Evolutionary conservation across 2,329 filamentous ascomycete species (phyloP), one percentile per base, ranked within the genome.

Genomic region (Fusarium sp.): DNA sequence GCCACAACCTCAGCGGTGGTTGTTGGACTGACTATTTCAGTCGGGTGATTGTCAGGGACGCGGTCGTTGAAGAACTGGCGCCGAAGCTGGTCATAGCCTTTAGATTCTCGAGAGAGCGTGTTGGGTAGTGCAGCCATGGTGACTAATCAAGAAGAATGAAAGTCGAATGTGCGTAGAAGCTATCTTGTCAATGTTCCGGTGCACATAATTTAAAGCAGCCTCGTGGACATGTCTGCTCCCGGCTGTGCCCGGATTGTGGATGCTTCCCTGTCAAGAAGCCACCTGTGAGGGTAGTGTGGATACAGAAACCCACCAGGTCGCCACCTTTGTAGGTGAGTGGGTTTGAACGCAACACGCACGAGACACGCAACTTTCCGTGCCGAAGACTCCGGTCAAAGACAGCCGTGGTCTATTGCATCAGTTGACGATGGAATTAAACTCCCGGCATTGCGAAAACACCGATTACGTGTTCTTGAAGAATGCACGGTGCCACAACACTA

Each of bases 1-100:
- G 39, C 40, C n/a, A 57, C 41, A 3, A 61, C 61, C 31, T 64
- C 56, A 12, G 41, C 41, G 7, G 61, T 50, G 11, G 61, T 60
- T 11, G 50, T 52, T 3, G 47, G 47, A 4, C 60, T 48, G 28
- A 46, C 55, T n/a, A 64, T 64, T 36, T 64, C 61, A 7, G 43
- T 37, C 18, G 61, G 61, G 9, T 48, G 50, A 34, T 34, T 44
- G 28, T 55, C 52, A n/a, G 52, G 52, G 40, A 55, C 40, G 23
- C 51, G 51, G 11, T 34, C 39, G 39, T 54, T 54, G 51, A 54
- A 54, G 39, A 54, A 54, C 9, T 41, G 30, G 51, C 51, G 51
- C 7, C 51, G 51, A 43, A 54, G 51, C 37, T 54, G 18, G 51
- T 54, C 37, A 37, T 54, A 54, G 13, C 51, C 51, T 54, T 54